Percentiles rank a stretch among this genome's conserved stretches.
These are phyloP conservation scores for Aspergillus versicolor DNA, from an alignment of 2,329 filamentous ascomycete species.

Conservation along the genomic window DNA sequence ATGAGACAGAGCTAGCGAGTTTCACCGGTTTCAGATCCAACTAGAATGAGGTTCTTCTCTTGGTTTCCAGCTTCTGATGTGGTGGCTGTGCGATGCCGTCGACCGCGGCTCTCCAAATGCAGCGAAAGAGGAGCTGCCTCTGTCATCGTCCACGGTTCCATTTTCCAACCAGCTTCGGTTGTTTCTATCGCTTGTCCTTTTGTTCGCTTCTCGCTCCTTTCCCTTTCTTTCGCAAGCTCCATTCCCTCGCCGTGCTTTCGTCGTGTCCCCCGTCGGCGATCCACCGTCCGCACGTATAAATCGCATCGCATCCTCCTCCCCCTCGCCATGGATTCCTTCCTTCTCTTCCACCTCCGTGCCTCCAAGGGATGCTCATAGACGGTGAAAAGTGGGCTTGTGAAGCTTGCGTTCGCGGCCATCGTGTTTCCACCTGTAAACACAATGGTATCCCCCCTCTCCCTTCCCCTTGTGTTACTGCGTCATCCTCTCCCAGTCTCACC, in stretches of 20 bases:
- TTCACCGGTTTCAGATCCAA: too few species aligned
- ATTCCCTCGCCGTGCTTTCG: background rate
- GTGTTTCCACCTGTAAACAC: constrained; percentile 96
- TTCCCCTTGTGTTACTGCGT: background rate
- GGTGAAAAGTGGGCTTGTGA: constrained; percentile 97
- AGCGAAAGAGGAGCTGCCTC: background rate
- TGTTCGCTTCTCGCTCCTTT: background rate
- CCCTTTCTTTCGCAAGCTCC: background rate
- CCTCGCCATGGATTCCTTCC: constrained; percentile 8
- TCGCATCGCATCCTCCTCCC: constrained; percentile 12
- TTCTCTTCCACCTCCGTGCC: constrained; percentile 2
- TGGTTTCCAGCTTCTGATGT: background rate
- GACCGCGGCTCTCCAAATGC: background rate
- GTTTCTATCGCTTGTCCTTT: background rate
- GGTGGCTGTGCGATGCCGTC: constrained; percentile 10
- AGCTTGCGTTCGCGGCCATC: constrained; percentile 93
- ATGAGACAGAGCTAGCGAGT: too few species aligned
- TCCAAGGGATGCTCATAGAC: constrained; percentile 70
- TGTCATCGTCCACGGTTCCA: background rate
- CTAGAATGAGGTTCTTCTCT: too few species aligned
- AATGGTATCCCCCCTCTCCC: constrained; percentile 57
- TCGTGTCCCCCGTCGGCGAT: constrained; percentile 4
- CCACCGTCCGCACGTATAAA: constrained; percentile 20
- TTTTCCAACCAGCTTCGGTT: background rate
- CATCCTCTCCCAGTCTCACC: background rate